Base-by-base conservation (phyloP, 2,329 filamentous ascomycete genomes). In the Sporothrix euskadiensis region DNA sequence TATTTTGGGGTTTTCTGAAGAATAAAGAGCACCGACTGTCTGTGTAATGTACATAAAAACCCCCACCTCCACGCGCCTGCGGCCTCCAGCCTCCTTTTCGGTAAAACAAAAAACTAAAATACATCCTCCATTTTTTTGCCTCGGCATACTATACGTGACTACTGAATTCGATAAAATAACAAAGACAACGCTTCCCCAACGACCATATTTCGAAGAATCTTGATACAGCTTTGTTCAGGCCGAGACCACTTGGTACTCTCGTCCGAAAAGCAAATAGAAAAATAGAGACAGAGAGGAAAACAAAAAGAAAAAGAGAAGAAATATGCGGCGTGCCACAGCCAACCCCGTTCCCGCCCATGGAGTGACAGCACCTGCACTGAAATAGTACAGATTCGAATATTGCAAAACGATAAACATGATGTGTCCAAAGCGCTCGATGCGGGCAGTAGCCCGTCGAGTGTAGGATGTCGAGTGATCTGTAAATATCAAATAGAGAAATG, bases 391-490 rank as follows among this genome's bases (percentile, higher is more conserved):
- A 56, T 56, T 69, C 65, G 59, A 73, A 74, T 80, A 81, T 80
- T 78, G 78, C 79, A 81, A 81, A 81, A 79, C 77, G 75, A 78
- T 81, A 82, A 81, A 73, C 74, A 82, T 82, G 77, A 79, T 79
- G 78, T 82, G 80, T 82, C 81, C 81, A 82, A 82, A 77, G 80
- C 80, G 78, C 80, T 79, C 79, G 76, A 52, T 76, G 73, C 66
- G 78, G 80, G 78, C 79, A 78, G 80, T 81, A 81, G 80, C 80
- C 80, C 78, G 76, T 76, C 79, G 78, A 80, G 80, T 75, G 80
- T 82, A 82, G 81, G 80, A 82, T 82, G 80, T 80, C 78, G 80
- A 77, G 77, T 79, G 77, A 80, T 81, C 77, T 78, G 79, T 81
- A 81, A 78, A 79, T 78, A 81, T 79, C 77, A 81, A 78, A 75